Conservation (phyloP, 2,329 filamentous ascomycete species). For the Clonostachys solani region DNA sequence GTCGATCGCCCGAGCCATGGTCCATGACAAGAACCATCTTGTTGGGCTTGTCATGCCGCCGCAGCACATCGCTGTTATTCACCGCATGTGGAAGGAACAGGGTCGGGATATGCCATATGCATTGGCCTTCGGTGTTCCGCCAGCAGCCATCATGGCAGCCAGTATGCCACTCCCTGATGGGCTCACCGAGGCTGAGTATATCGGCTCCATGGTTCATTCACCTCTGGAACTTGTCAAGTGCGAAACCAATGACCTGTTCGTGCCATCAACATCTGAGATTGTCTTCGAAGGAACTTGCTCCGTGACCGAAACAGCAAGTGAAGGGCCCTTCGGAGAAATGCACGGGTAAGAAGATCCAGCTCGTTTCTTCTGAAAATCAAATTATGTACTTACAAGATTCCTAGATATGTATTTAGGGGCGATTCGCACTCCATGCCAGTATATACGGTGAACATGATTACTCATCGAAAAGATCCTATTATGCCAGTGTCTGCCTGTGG, state of each 20-base stretch:
- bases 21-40: slow-evolving; percentile 34
- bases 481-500: slow-evolving; percentile 41
- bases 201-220: slow-evolving; percentile 37
- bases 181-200: slow-evolving; percentile 40
- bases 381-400: slow-evolving; percentile 6
- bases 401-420: slow-evolving; percentile 24
- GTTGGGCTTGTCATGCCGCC: slow-evolving; percentile 32
- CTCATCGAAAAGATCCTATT: slow-evolving; percentile 40
- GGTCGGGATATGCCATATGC: slow-evolving; percentile 41
- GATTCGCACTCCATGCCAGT: slow-evolving; percentile 29
- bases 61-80: slow-evolving; percentile 41
- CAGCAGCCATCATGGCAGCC: slow-evolving; percentile 40
- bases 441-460: slow-evolving; percentile 40
- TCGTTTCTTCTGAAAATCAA: too few relatives aligned
- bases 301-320: slow-evolving; percentile 29
- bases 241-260: slow-evolving; percentile 40
- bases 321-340: slow-evolving; percentile 42
- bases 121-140: slow-evolving; percentile 41
- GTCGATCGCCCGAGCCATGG: slow-evolving; percentile 39
- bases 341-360: too few relatives aligned
- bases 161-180: slow-evolving; percentile 45
- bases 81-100: slow-evolving; percentile 38
- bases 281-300: slow-evolving; percentile 45
- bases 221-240: slow-evolving; percentile 45
- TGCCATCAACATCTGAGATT: slow-evolving; percentile 46